phyloP scores from a whole-genome alignment of 305 asterid species.

The Plantago coronopus region DNA sequence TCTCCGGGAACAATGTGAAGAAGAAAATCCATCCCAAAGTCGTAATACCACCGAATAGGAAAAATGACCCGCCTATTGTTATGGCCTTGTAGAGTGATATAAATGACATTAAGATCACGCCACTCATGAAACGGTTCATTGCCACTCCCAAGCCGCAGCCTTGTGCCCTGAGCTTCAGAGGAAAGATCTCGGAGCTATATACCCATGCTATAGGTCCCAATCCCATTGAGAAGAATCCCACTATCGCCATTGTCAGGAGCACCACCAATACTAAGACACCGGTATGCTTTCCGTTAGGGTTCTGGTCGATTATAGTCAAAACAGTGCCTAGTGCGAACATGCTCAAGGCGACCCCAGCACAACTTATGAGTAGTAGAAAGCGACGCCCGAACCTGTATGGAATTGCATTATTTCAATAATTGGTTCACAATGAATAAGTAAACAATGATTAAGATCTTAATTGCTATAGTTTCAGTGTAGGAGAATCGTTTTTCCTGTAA shows the following conservation, averaged over 20 bases:
- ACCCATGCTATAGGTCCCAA: constrained; percentile 76
- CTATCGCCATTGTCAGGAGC: constrained; percentile 25
- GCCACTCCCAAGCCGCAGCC: constrained; percentile 56
- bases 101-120: constrained; percentile 42
- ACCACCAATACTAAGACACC: constrained; percentile 32
- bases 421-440: too few species aligned
- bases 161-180: constrained; percentile 51
- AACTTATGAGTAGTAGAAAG: constrained; percentile 43
- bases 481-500: too few species aligned
- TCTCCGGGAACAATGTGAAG: constrained; percentile 52
- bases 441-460: too few species aligned
- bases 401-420: background rate
- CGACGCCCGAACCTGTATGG: constrained; percentile 38
- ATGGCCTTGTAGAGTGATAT: constrained; percentile 39
- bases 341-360: constrained; percentile 39
- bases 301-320: constrained; percentile 26
- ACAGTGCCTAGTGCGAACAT: constrained; percentile 35
- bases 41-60: constrained; percentile 33
- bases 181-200: constrained; percentile 65
- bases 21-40: constrained; percentile 43
- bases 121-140: constrained; percentile 42
- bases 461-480: too few species aligned
- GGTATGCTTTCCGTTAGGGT: constrained; percentile 11
- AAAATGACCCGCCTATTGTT: constrained; percentile 52
- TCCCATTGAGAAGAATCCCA: constrained; percentile 57